Conservation (phyloP, 2,329 filamentous ascomycete species). For the Parascedosporium putredinis region DNA sequence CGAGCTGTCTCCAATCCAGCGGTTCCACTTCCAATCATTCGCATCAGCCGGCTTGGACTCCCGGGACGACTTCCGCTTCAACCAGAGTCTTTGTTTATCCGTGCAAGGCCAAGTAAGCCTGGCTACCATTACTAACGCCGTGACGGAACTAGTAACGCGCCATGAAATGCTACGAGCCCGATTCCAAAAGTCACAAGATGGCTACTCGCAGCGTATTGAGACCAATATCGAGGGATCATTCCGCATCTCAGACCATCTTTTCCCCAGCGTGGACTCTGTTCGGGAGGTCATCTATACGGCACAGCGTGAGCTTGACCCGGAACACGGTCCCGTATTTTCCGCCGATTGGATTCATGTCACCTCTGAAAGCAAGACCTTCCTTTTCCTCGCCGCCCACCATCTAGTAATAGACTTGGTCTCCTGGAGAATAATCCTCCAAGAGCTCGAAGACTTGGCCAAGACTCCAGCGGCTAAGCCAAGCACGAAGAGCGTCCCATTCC, state of each 20-base stretch:
- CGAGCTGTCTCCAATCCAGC: slow-evolving; percentile 32
- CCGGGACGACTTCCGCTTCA: slow-evolving; percentile 27
- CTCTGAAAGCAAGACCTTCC: slow-evolving; percentile 13
- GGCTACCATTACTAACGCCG: slow-evolving; percentile 12
- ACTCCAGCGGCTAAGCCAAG: slow-evolving; percentile 11
- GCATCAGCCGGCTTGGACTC: slow-evolving; percentile 14
- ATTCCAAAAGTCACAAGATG: slow-evolving; percentile 13
- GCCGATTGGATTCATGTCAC: slow-evolving; percentile 6
- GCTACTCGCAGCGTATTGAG: slow-evolving; percentile 17
- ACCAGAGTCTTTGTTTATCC: slow-evolving; percentile 33
- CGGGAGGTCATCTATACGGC: slow-evolving; percentile 16
- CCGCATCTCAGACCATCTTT: slow-evolving; percentile 12
- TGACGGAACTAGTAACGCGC: slow-evolving; percentile 17
- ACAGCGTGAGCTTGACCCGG: slow-evolving; percentile 12
- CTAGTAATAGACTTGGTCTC: slow-evolving; percentile 33
- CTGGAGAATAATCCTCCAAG: slow-evolving; percentile 32
- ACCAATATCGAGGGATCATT: slow-evolving; percentile 13
- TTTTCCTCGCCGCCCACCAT: slow-evolving; percentile 25
- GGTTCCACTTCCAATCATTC: slow-evolving; percentile 28
- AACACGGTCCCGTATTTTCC: slow-evolving; percentile 17
- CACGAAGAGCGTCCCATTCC: slow-evolving; percentile 22
- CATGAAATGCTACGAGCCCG: slow-evolving; percentile 27
- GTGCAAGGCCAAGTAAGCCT: slow-evolving; percentile 16
- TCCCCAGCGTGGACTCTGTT: slow-evolving; percentile 17
- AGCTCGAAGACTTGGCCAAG: slow-evolving; percentile 29